Evolutionary conservation across 2,329 filamentous ascomycete genomes (phyloP).

Genomic region (Colletotrichum tropicale): DNA sequence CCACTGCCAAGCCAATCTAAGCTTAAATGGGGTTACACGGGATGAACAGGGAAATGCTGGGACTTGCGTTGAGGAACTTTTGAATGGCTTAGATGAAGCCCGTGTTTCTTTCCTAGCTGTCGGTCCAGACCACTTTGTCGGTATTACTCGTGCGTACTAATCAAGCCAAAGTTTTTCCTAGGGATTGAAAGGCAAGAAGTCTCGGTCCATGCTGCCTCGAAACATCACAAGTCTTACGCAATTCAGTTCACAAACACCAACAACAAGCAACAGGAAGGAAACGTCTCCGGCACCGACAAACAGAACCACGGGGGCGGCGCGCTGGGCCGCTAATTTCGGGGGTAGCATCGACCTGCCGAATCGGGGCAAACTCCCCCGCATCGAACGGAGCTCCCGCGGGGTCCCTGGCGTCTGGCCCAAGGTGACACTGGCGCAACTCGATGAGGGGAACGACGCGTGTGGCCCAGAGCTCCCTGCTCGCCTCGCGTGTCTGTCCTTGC

Average conservation of each 20-base stretch:
- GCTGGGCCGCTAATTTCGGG: neutral
- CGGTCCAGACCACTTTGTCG: neutral
- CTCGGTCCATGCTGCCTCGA: no score
- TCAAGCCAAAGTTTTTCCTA: no score
- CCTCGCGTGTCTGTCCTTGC: neutral
- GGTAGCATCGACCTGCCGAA: neutral
- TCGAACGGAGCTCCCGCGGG: neutral
- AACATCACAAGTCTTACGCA: no score
- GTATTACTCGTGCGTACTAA: no score
- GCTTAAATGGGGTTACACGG: neutral
- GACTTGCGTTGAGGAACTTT: neutral
- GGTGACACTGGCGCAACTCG: neutral
- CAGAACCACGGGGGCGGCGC: neutral
- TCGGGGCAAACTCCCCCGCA: neutral
- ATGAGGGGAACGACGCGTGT: neutral
- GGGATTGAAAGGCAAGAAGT: neutral
- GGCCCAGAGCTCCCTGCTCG: neutral
- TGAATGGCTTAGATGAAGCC: neutral
- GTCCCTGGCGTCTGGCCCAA: neutral
- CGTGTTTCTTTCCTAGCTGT: neutral
- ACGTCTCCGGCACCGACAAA: neutral
- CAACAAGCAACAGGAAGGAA: neutral
- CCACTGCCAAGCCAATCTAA: neutral
- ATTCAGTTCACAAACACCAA: neutral
- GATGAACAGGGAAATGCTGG: neutral